These are phyloP conservation scores for Magnolia kwangsiensis DNA, from an alignment of 164 flowering plant species.

Conservation along the genomic window DNA sequence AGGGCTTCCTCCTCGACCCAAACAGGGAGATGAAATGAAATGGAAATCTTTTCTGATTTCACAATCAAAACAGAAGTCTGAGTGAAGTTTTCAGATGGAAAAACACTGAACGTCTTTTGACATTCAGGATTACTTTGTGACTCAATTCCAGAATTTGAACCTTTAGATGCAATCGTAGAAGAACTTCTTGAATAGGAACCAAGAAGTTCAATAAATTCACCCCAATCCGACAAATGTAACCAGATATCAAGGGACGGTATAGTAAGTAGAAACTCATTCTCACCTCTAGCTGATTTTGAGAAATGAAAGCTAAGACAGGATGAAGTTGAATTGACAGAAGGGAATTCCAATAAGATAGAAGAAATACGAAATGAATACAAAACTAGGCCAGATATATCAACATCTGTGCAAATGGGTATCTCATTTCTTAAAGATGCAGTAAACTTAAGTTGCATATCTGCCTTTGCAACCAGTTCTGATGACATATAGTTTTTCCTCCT, in stretches of 20 bases:
- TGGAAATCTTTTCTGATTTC: conserved; percentile 43
- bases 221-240: conserved; percentile 66
- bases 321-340: conserved; percentile 20
- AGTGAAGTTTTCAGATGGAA: conserved; percentile 10
- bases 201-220: conserved; percentile 38
- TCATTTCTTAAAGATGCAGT: conserved; percentile 52
- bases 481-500: conserved; percentile 18
- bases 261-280: conserved; percentile 33
- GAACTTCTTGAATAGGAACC: conserved; percentile 24
- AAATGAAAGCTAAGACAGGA: conserved; percentile 43
- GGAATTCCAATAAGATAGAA: conserved; percentile 36
- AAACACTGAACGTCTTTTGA: conserved; percentile 11
- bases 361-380: conserved; percentile 44
- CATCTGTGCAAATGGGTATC: conserved; percentile 29
- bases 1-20: conserved; percentile 18
- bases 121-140: conserved; percentile 14
- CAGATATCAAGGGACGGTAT: conserved; percentile 65
- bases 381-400: conserved; percentile 35
- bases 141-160: conserved; percentile 4
- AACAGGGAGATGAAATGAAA: conserved; percentile 57
- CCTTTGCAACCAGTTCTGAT: conserved; percentile 39
- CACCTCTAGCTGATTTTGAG: conserved; percentile 27
- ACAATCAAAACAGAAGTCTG: conserved; percentile 25
- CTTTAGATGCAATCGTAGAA: conserved; percentile 9
- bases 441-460: conserved; percentile 46